Evolutionary conservation across 2,329 filamentous ascomycete species (phyloP).

Genomic region (Alternaria novae-zelandiae): DNA sequence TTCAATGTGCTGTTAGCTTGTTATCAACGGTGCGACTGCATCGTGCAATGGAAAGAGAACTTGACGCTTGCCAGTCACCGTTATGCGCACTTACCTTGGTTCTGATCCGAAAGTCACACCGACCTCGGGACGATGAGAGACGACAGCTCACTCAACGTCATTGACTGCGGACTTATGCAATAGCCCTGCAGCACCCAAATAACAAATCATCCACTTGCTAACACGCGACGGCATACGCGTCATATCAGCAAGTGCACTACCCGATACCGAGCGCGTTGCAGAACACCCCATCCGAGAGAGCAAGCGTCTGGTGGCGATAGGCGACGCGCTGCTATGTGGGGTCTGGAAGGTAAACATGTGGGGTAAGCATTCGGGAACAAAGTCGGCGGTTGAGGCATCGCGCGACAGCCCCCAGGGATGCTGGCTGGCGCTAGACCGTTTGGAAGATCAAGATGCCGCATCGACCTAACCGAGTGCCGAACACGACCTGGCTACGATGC

Average conservation of each 20-base stretch:
- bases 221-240: not conserved
- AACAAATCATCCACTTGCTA: not conserved
- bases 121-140: slow-evolving; percentile 16
- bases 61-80: slow-evolving; percentile 1
- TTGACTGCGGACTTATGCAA: not conserved
- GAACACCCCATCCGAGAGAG: not conserved
- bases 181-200: not conserved
- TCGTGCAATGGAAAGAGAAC: not conserved
- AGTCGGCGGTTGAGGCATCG: not conserved
- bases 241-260: not conserved
- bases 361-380: not conserved
- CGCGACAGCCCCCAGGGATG: not conserved
- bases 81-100: slow-evolving; percentile 12
- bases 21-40: not conserved
- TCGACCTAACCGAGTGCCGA: slow-evolving; percentile 1
- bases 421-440: not conserved
- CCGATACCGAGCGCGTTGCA: not conserved
- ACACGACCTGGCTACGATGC: not conserved
- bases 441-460: not conserved
- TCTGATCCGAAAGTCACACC: slow-evolving; percentile 18
- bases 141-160: not conserved
- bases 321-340: not conserved
- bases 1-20: not conserved
- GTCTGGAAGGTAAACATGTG: not conserved
- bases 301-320: not conserved